Evolutionary conservation across 2,329 filamentous ascomycete species (phyloP).

Genomic region (Ophiostoma fasciatum): DNA sequence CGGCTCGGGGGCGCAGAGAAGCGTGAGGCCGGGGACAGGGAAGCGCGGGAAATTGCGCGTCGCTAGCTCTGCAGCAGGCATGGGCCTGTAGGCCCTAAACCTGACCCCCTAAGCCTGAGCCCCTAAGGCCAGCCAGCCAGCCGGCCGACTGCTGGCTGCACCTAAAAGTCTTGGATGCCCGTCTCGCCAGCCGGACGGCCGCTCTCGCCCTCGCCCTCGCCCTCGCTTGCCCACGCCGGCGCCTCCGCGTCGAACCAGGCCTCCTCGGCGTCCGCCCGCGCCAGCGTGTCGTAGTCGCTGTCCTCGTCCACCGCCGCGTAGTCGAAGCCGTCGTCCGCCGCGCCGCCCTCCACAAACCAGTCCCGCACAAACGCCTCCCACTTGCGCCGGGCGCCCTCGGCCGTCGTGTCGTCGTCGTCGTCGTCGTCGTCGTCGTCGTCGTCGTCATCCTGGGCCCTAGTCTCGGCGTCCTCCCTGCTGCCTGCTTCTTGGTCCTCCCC

Average conservation of each 20-base stretch:
- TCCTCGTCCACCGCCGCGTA: constrained; percentile 57
- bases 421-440: background rate
- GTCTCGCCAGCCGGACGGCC: constrained; percentile 39
- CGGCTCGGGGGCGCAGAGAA: no score
- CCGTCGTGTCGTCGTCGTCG: constrained; percentile 32
- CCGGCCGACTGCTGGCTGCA: no score
- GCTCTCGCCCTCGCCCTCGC: constrained; percentile 16
- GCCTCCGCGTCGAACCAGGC: constrained; percentile 71
- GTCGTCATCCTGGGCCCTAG: background rate
- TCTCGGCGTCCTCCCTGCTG: background rate
- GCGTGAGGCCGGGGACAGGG: no score
- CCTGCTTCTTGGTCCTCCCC: constrained; percentile 5
- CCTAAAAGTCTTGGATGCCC: constrained; percentile 54
- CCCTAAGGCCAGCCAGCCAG: no score
- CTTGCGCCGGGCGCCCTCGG: constrained; percentile 47
- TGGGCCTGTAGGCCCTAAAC: no score
- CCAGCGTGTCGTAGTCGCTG: constrained; percentile 53
- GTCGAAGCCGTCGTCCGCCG: constrained; percentile 58
- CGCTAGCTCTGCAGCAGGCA: no score
- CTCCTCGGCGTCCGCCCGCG: constrained; percentile 50
- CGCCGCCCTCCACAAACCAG: constrained; percentile 56
- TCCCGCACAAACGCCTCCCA: constrained; percentile 62
- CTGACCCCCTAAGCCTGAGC: no score
- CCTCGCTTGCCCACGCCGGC: constrained; percentile 44
- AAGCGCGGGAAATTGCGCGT: no score